These are phyloP conservation scores for Cladorrhinum samala DNA, from an alignment of 495 filamentous ascomycete genomes.

Conservation along the genomic window DNA sequence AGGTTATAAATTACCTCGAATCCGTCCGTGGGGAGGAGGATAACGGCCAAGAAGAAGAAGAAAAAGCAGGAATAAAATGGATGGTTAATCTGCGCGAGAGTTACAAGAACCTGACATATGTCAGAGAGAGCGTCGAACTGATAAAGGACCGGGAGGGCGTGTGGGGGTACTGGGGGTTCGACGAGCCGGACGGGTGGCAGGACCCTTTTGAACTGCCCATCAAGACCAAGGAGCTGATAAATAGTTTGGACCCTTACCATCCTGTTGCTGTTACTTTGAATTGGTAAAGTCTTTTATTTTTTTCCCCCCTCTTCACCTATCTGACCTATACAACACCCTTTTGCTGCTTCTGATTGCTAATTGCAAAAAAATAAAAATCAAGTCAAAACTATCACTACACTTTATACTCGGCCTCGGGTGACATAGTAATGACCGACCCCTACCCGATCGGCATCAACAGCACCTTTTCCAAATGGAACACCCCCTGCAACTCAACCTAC, in stretches of 20 bases:
- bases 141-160: constrained; percentile 50
- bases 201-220: constrained; percentile 47
- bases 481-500: constrained; percentile 57
- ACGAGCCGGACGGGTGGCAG: constrained; percentile 64
- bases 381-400: constrained; percentile 58
- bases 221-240: constrained; percentile 39
- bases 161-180: constrained; percentile 60
- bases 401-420: constrained; percentile 54
- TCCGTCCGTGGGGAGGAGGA: no score
- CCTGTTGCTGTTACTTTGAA: constrained; percentile 61
- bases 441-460: constrained; percentile 61
- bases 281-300: constrained; percentile 44
- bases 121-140: constrained; percentile 45
- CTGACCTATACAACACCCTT: no score
- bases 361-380: background rate
- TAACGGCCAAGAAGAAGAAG: no score
- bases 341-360: no score
- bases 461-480: constrained; percentile 45
- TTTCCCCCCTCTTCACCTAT: background rate
- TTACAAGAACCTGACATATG: constrained; percentile 51
- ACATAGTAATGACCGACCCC: constrained; percentile 61
- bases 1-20: constrained; percentile 51
- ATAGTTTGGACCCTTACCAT: constrained; percentile 60
- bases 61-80: constrained; percentile 50
- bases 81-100: constrained; percentile 61